Percentiles rank a stretch among this genome's conserved stretches.
These are phyloP conservation scores for Didymella pomorum DNA, from an alignment of 2,329 filamentous ascomycete genomes.

Conservation along the genomic window DNA sequence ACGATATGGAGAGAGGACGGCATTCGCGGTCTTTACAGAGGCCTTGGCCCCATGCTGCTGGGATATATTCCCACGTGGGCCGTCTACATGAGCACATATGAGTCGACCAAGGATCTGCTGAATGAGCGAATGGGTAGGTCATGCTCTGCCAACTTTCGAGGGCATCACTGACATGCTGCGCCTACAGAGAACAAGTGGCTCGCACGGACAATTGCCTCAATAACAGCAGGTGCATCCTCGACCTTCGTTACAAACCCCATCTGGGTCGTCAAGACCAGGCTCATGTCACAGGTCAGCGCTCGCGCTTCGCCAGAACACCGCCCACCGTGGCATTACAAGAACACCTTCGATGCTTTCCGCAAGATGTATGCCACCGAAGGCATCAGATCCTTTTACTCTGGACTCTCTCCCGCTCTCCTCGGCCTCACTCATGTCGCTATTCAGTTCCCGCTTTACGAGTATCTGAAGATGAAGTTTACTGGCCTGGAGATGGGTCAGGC, in stretches of 20 bases:
- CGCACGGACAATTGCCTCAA: constrained; percentile 86
- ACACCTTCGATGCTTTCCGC: constrained; percentile 86
- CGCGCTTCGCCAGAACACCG: constrained; percentile 63
- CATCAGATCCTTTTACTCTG: constrained; percentile 90
- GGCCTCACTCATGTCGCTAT: constrained; percentile 95
- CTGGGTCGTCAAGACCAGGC: constrained; percentile 97
- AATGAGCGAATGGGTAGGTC: constrained; percentile 65
- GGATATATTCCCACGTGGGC: constrained; percentile 98
- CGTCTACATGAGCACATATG: constrained; percentile 97
- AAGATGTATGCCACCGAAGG: constrained; percentile 97
- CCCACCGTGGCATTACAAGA: constrained; percentile 89
- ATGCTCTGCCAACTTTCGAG: not conserved
- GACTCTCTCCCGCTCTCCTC: constrained; percentile 87
- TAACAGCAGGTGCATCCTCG: constrained; percentile 89
- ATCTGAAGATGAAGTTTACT: constrained; percentile 87
- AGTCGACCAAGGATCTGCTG: constrained; percentile 81
- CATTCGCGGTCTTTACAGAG: constrained; percentile 88
- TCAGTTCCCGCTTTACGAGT: constrained; percentile 96
- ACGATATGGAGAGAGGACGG: constrained; percentile 91
- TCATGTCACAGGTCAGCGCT: constrained; percentile 88
- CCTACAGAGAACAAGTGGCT: constrained; percentile 72
- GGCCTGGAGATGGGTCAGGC: constrained; percentile 85
- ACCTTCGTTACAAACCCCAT: constrained; percentile 97
- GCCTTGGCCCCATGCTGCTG: constrained; percentile 90
- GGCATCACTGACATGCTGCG: constrained; percentile 23